Conservation (phyloP, 108 stramenopile species). For the Aureococcus anophagefferens region DNA sequence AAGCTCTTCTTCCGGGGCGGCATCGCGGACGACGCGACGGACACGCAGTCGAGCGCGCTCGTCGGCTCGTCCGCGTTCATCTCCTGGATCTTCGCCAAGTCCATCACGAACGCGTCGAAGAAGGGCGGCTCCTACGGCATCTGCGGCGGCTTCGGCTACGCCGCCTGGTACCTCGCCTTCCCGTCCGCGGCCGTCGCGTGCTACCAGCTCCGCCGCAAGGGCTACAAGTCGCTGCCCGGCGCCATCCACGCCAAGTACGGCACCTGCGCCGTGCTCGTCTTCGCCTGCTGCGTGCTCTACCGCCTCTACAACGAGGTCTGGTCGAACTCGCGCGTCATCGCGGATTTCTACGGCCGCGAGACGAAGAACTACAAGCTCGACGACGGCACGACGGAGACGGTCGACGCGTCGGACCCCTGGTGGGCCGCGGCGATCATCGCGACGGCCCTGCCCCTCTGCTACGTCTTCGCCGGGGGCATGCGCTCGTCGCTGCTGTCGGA, state of each 20-base stretch:
- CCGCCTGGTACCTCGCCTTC: slow-evolving; percentile 10
- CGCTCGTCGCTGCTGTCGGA: neutral
- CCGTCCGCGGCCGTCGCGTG: neutral
- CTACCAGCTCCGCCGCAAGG: slow-evolving; percentile 4
- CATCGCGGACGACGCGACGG: too few relatives aligned
- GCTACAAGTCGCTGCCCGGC: slow-evolving; percentile 3
- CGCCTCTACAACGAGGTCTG: slow-evolving; percentile 15
- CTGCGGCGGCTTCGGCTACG: slow-evolving; percentile 12
- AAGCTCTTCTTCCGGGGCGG: too few relatives aligned
- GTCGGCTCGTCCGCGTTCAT: slow-evolving; percentile 2
- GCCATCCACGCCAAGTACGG: slow-evolving; percentile 11
- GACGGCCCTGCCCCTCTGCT: slow-evolving; percentile 9
- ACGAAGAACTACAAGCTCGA: neutral
- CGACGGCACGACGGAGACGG: neutral
- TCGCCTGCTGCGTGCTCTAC: slow-evolving; percentile 1
- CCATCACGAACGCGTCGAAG: slow-evolving; percentile 10
- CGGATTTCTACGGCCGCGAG: too few relatives aligned
- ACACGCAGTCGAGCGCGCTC: too few relatives aligned
- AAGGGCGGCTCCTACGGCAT: slow-evolving; percentile 4
- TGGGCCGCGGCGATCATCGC: slow-evolving; percentile 4
- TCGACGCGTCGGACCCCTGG: slow-evolving; percentile 3
- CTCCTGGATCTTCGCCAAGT: slow-evolving; percentile 18
- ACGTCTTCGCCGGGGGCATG: slow-evolving; percentile 8
- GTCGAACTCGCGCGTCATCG: slow-evolving; percentile 13
- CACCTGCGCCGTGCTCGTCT: neutral